phyloP scores from a whole-genome alignment of 139 green algal genomes.

The Chlamydomonas asymmetrica region DNA sequence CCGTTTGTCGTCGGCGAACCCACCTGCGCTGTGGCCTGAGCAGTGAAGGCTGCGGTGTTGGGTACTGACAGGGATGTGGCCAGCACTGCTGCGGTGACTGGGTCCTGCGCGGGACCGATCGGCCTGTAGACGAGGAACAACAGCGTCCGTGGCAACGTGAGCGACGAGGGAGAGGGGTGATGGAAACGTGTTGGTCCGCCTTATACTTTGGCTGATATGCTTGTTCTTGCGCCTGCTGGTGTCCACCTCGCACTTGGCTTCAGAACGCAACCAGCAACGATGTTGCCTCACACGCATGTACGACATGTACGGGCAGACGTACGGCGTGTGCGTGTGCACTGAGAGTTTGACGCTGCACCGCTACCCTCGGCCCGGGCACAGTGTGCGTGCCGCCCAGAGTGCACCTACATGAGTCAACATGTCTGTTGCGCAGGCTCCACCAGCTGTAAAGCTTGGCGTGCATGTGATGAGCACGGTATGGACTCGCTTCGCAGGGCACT shows the following conservation, averaged over 20 bases:
- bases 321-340: background rate
- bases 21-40: too few relatives aligned
- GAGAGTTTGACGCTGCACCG: background rate
- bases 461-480: too few relatives aligned
- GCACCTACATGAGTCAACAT: background rate
- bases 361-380: background rate
- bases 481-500: background rate
- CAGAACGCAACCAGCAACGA: background rate
- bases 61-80: constrained; percentile 15
- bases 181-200: background rate
- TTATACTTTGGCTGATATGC: background rate
- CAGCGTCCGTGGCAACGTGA: too few relatives aligned
- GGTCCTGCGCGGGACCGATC: constrained; percentile 13
- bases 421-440: background rate
- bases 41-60: background rate
- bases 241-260: background rate
- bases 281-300: background rate
- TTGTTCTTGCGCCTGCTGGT: background rate
- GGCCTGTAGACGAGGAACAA: background rate
- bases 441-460: background rate
- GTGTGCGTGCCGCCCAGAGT: background rate
- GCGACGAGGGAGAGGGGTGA: too few relatives aligned
- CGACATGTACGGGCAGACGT: background rate
- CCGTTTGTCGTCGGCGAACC: too few relatives aligned
- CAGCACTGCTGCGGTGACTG: constrained; percentile 17